Percentiles rank a stretch among this genome's conserved stretches.
Evolutionary conservation across 371 early-diverging fungal species (phyloP).

Genomic region (Saksenaea vasiformis): DNA sequence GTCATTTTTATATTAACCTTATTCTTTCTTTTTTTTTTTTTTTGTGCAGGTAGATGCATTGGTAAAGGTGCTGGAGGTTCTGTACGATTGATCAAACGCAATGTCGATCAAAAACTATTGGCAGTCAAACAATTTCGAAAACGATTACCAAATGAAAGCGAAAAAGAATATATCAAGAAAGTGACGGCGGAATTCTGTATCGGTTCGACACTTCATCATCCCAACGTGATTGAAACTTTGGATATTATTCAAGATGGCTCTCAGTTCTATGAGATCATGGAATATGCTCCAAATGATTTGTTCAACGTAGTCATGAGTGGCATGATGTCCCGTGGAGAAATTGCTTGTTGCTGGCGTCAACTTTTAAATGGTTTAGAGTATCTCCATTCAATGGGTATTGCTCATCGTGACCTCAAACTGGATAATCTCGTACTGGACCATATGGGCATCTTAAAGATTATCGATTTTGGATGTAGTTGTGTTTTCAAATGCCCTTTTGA

Average conservation of each 20-base stretch:
- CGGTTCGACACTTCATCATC: slow-evolving; percentile 78
- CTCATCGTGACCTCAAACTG: slow-evolving; percentile 88
- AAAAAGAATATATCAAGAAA: slow-evolving; percentile 82
- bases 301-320: slow-evolving; percentile 73
- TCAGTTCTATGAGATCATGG: slow-evolving; percentile 75
- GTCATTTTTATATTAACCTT: background rate
- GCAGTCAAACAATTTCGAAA: slow-evolving; percentile 86
- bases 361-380: slow-evolving; percentile 74
- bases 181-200: slow-evolving; percentile 87
- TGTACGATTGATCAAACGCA: slow-evolving; percentile 60
- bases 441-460: slow-evolving; percentile 78
- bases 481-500: slow-evolving; percentile 78
- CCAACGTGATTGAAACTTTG: slow-evolving; percentile 84
- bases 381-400: slow-evolving; percentile 76
- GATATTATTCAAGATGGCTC: slow-evolving; percentile 72
- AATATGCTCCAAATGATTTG: slow-evolving; percentile 78
- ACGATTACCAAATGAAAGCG: slow-evolving; percentile 64
- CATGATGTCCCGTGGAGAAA: slow-evolving; percentile 65
- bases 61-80: slow-evolving; percentile 79
- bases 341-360: slow-evolving; percentile 74
- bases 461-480: slow-evolving; percentile 92
- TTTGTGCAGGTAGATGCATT: slow-evolving; percentile 55
- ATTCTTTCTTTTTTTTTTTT: too few species aligned
- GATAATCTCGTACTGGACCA: slow-evolving; percentile 82
- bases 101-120: slow-evolving; percentile 56